Evolutionary conservation across 306 rosid species (phyloP), one percentile per base, ranked within the genome.

Genomic region (Cucumis cinereus): DNA sequence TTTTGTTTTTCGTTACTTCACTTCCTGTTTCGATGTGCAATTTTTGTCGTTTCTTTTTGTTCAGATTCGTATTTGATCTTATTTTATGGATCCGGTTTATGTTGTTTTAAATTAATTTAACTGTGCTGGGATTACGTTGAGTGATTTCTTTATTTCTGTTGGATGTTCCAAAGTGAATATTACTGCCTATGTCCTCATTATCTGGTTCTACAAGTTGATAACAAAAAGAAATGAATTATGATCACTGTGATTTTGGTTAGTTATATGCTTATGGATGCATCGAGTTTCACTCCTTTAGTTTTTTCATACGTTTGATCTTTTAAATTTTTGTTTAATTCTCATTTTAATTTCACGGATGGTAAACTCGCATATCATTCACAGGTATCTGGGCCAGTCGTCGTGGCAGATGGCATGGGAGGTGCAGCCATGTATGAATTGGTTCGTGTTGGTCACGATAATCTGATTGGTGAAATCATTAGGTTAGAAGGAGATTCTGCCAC

Each of bases 381-480:
- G 99, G 99, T 95, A 71, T 95, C 99, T 3, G 99, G 99, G 82
- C 99, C 99, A 16, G 99, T 95, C 75, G 98, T 95, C 13, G 87
- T 95, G 53, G 99, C 99, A 1, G 96, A 90, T 90, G 99, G 99
- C 83, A 95, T 95, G 99, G 90, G 82, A n/a, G 99, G 99, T 73
- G 99, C 99, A 81, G 99, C 99, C 72, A 95, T 95, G 99, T 92
- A 92, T 79, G 99, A 95, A 80, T 79, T 95, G 36, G 99, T 95
- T 36, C 98, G 99, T 82, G 99, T 95, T 11, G 99, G 99, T 74
- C 90, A 28, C 40, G 99, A 95, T 79, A 90, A 85, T 77, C 87
- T 95, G 78, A 95, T 95, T 78, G 99, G 99, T 80, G 99, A 95
- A 87, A 95, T 95, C 80, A 95, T 95, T 87, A 90, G 99, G 12